Evolutionary conservation across 352 stramenopile species (phyloP), one percentile per base, ranked within the genome.

Genomic region (Phytophthora meadii): DNA sequence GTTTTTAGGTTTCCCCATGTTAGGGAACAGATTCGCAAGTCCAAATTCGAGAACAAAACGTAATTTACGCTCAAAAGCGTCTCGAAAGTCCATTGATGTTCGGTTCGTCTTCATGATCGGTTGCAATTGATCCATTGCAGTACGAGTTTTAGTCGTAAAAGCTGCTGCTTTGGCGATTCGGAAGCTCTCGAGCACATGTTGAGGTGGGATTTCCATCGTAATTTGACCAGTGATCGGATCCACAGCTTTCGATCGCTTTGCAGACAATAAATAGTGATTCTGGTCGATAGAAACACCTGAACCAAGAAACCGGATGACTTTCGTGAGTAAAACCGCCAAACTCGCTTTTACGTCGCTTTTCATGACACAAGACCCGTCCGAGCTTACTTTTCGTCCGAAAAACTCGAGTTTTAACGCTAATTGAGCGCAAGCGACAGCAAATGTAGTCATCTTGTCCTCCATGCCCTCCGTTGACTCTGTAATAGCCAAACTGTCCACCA

Each of bases 1-100:
- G 22, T 80, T 72, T 19, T 63, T 72, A 2, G 73, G 68, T 17
- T 73, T 66, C 1, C 76, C 79, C 0, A 61, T 40, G 45, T 88
- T 90, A 0, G 82, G 77, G 39, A 90, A 90, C 4, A 90, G 52
- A 27, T 90, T 89, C 8, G 80, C 76, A 22, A 90, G 72, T 1
- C 82, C 79, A 36, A 87, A 89, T 50, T 77, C 74, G 0, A 90
- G 39, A 8, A 90, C 76, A 40, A 87, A 88, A 6, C 63, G 50
- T 25, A 89, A 54, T 10, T 76, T 74, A 1, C 75, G 70, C 48
- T 76, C 74, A 27, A 87, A 85, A 6, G 64, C 39, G 39, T 88
- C 80, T 2, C 82, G 79, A 19, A 79, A 88, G 12, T 78, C 76
- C 5, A 74, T 50, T 5, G 78, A 58, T 4, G 76, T 65, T 9